Evolutionary conservation across 768 basidiomycete species (phyloP).

Genomic region (Termitomyces sp.): DNA sequence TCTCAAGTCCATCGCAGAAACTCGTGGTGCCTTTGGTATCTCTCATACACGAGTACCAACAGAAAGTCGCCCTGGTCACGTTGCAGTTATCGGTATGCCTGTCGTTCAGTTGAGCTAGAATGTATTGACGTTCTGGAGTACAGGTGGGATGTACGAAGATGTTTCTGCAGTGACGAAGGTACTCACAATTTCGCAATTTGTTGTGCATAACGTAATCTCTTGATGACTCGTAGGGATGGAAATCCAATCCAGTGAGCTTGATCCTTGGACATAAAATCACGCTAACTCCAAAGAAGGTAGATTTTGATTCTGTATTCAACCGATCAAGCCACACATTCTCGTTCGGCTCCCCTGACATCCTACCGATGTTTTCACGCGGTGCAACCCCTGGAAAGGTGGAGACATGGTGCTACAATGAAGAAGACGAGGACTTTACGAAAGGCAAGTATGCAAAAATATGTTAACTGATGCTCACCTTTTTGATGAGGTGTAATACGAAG

Average conservation of each 20-base stretch:
- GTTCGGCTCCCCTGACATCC: conserved; percentile 85
- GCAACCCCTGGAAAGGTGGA: conserved; percentile 64
- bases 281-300: conserved; percentile 33
- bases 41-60: conserved; percentile 87
- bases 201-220: not conserved
- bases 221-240: conserved; percentile 61
- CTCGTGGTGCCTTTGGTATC: conserved; percentile 73
- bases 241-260: conserved; percentile 64
- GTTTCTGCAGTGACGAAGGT: conserved; percentile 85
- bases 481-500: not conserved
- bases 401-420: conserved; percentile 72
- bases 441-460: conserved; percentile 30
- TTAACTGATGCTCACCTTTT: not conserved
- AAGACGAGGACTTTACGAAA: conserved; percentile 84
- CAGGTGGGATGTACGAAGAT: conserved; percentile 87
- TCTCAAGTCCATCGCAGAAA: conserved; percentile 60
- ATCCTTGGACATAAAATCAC: conserved; percentile 10
- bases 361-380: conserved; percentile 83
- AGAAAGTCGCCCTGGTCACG: conserved; percentile 84
- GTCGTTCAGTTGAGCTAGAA: not conserved
- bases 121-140: not conserved
- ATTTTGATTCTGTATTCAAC: conserved; percentile 89
- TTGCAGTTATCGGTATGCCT: conserved; percentile 73
- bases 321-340: conserved; percentile 73
- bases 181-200: conserved; percentile 14